Conservation (phyloP, 148 eudicot genomes). For the Chenopodium berlandieri region DNA sequence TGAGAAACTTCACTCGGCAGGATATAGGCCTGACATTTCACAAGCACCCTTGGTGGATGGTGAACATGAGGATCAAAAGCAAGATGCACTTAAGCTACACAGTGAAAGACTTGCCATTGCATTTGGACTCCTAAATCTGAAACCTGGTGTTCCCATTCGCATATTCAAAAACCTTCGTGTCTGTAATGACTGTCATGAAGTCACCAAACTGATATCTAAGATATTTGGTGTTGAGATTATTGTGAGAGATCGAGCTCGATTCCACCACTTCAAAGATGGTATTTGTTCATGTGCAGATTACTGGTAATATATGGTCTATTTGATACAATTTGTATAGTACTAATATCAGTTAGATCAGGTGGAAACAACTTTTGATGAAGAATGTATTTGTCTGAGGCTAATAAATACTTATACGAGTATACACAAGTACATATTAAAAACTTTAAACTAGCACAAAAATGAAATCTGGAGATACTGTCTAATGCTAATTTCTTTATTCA, state of each 20-base stretch:
- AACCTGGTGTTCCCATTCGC: constrained; percentile 62
- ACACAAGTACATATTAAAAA: no score
- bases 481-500: background rate
- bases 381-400: no score
- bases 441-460: background rate
- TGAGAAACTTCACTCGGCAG: constrained; percentile 36
- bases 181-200: constrained; percentile 67
- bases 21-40: constrained; percentile 50
- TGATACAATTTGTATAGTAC: background rate
- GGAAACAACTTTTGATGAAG: no score
- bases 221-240: constrained; percentile 51
- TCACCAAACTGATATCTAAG: constrained; percentile 54
- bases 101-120: constrained; percentile 82
- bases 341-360: background rate
- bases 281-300: constrained; percentile 61
- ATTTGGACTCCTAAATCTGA: constrained; percentile 50
- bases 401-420: no score
- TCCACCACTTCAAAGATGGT: constrained; percentile 63
- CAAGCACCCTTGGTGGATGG: constrained; percentile 63
- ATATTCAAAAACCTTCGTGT: constrained; percentile 67
- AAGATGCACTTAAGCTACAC: constrained; percentile 46
- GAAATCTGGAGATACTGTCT: background rate
- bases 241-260: constrained; percentile 70
- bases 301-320: constrained; percentile 34
- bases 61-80: constrained; percentile 35